Evolutionary conservation across 441 rosid species (phyloP).

Genomic region (Pelargonium fulgidum): DNA sequence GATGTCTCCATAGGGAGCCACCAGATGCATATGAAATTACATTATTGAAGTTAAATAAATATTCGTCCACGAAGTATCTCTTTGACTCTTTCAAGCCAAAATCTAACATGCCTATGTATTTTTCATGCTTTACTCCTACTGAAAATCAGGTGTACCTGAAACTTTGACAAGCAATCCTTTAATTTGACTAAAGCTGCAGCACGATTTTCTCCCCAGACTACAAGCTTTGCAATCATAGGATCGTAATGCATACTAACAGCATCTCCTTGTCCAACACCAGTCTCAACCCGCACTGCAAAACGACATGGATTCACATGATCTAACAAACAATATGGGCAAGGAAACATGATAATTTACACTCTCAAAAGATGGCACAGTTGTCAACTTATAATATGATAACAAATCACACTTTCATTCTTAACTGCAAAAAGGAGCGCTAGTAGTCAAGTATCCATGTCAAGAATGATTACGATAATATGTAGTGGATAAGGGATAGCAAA

Average conservation of each 20-base stretch:
- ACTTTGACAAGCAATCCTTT: conserved; percentile 76
- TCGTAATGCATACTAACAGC: conserved; percentile 95
- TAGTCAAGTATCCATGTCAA: neutral
- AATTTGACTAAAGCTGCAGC: conserved; percentile 75
- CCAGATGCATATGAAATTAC: no score
- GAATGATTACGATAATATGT: neutral
- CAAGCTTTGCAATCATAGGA: conserved; percentile 99
- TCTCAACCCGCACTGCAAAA: conserved; percentile 75
- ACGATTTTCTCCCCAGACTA: conserved; percentile 84
- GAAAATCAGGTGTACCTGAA: conserved; percentile 49
- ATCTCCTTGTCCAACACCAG: conserved; percentile 94
- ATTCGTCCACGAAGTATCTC: no score
- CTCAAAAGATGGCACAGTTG: conserved; percentile 1
- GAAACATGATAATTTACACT: neutral
- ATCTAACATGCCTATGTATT: neutral
- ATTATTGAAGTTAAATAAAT: no score
- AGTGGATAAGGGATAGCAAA: conserved; percentile 8
- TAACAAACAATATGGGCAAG: conserved; percentile 14
- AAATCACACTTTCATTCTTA: neutral
- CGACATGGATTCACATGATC: conserved; percentile 19
- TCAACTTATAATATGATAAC: neutral
- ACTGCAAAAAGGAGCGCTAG: neutral
- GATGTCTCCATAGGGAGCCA: no score
- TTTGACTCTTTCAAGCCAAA: neutral
- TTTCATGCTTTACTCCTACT: neutral